A percentile compares a stretch with the other conserved stretches of the same genome.
phyloP scores from a whole-genome alignment of 345 rosid genomes.

The Rhodamnia rubescens region DNA sequence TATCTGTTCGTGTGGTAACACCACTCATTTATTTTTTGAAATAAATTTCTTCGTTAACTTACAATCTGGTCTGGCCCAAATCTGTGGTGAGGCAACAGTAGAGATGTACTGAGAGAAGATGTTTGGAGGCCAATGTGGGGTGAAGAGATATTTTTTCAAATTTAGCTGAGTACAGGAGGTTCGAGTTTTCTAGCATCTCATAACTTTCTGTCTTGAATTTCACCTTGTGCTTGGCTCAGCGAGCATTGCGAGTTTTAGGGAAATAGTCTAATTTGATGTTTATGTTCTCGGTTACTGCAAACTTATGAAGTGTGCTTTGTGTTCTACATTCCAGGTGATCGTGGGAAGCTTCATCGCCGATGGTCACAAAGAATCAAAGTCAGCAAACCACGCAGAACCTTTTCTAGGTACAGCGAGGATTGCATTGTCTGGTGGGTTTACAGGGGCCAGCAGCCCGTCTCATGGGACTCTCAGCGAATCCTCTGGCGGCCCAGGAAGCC shows the following conservation, averaged over 20 bases:
- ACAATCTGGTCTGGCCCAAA: not conserved
- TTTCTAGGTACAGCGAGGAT: conserved; percentile 10
- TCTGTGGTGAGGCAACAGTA: not conserved
- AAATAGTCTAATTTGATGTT: not conserved
- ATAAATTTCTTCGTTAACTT: not conserved
- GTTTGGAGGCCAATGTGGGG: not conserved
- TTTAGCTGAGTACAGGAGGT: not conserved
- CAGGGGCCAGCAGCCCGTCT: conserved; percentile 41
- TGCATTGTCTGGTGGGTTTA: conserved; percentile 3
- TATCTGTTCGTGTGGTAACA: not conserved
- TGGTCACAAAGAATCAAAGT: conserved; percentile 24
- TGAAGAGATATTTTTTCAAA: not conserved
- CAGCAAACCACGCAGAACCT: conserved; percentile 19
- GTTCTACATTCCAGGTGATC: conserved; percentile 21
- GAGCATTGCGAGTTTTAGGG: not conserved
- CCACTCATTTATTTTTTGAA: not conserved
- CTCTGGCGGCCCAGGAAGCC: conserved; percentile 45
- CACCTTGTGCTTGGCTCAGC: not conserved
- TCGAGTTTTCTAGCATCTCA: not conserved
- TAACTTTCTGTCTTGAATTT: not conserved
- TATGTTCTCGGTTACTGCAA: not conserved
- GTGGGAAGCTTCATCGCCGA: conserved; percentile 38
- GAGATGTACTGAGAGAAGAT: not conserved
- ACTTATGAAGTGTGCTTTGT: not conserved
- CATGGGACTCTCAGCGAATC: conserved; percentile 44